Base-by-base conservation (phyloP, 441 rosid species). In the Biscutella laevigata region DNA sequence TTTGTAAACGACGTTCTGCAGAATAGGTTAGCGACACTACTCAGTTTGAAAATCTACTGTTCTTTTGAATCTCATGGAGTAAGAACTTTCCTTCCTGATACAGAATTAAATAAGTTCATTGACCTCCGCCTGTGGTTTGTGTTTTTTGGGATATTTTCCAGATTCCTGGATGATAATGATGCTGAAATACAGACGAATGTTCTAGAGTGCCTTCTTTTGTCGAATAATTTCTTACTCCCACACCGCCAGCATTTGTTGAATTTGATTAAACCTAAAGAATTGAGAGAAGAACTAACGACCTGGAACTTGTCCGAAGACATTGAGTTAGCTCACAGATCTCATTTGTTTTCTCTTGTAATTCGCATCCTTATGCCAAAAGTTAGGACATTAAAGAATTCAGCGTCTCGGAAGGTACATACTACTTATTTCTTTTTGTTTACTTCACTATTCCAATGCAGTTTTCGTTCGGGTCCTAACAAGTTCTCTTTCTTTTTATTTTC, bases 161-260 rank as follows among this genome's bases (percentile, higher is more conserved):
- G 99, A 82, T 87, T 94, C 71, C 65, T 94, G 66, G 97, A 89
- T 66, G 97, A 85, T 34, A 80, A 64, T 73, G 97, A 94, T 74
- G 77, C 83, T 64, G 95, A 89, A 50, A 64, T 77, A 54, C 99
- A 89, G 73, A 71, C 68, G 58, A 72, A 61, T 68, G 96, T 79
- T 69, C 84, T 94, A 34, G 99, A 94, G 57, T 94, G 96, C 74
- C 78, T 94, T 58, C 57, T 84, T 55, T 69, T 76, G 57, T 83
- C 92, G 86, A 89, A 87, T 59, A 83, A 77, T 34, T 82, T 70
- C 64, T 70, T 94, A 66, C 72, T 84, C 40, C 89, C 89, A 13
- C 82, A 94, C 74, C 75, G 82, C 30, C 84, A 76, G 57, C 86
- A 79, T 74, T 70, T 94, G 49, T 83, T 79, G 72, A 94, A 85